These are phyloP conservation scores for Isochrysis galbana DNA, from an alignment of 78 protist genomes.

Conservation along the genomic window DNA sequence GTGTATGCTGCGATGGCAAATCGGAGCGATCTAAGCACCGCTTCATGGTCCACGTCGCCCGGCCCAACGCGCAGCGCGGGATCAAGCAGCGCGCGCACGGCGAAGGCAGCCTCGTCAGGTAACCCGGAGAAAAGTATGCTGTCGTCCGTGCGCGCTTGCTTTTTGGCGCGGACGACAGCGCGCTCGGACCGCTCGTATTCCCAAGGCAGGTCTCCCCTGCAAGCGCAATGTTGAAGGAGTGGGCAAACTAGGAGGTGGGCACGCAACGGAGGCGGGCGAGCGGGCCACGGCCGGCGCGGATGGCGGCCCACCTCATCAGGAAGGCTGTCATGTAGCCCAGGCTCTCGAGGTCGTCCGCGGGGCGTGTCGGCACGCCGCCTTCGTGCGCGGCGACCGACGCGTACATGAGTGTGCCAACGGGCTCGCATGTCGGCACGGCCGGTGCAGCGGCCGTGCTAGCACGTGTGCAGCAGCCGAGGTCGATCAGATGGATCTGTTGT, in stretches of 20 bases:
- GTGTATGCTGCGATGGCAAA: no score
- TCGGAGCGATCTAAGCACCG: background rate
- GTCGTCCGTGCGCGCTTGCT: background rate
- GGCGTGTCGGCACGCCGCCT: background rate
- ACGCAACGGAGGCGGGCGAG: background rate
- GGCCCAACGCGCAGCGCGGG: background rate
- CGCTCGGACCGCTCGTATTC: background rate
- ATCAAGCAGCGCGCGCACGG: background rate
- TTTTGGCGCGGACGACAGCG: background rate
- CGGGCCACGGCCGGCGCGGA: background rate
- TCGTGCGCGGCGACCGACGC: background rate
- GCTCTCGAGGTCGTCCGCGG: background rate
- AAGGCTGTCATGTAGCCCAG: background rate
- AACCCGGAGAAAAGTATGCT: background rate
- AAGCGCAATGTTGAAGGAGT: no score
- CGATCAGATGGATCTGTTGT: background rate
- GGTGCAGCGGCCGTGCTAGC: background rate
- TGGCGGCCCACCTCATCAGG: background rate
- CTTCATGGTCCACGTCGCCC: background rate
- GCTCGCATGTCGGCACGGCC: background rate
- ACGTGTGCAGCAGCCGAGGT: background rate
- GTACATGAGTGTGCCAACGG: background rate
- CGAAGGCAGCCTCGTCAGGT: background rate
- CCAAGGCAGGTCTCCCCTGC: background rate
- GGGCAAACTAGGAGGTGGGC: no score